These are phyloP conservation scores for Tetrapyrgos nigripes DNA, from an alignment of 1,284 basidiomycete species.

Conservation along the genomic window DNA sequence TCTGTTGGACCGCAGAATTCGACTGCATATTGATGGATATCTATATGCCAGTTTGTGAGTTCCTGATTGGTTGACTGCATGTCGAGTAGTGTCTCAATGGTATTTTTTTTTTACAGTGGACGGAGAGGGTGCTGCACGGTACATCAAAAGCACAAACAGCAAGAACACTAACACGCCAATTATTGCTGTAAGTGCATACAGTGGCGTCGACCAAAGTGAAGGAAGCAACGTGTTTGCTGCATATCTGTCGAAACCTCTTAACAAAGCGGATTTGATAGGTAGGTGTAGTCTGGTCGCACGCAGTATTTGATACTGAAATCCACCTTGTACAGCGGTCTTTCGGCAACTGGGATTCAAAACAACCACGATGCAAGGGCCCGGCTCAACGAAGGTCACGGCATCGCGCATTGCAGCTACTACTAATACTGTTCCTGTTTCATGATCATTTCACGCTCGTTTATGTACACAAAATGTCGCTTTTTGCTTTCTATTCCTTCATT, in stretches of 20 bases:
- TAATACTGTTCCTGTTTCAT: slow-evolving; percentile 33
- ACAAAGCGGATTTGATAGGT: slow-evolving; percentile 82
- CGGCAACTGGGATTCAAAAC: slow-evolving; percentile 90
- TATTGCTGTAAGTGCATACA: slow-evolving; percentile 89
- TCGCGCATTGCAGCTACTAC: slow-evolving; percentile 35
- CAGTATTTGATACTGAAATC: slow-evolving; percentile 3
- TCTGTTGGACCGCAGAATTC: slow-evolving; percentile 62
- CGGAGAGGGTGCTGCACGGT: slow-evolving; percentile 90
- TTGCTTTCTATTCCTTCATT: slow-evolving; percentile 32
- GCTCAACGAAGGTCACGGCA: slow-evolving; percentile 55
- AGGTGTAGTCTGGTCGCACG: slow-evolving; percentile 17
- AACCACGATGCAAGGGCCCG: slow-evolving; percentile 67
- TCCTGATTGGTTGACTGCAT: neutral
- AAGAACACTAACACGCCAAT: slow-evolving; percentile 91
- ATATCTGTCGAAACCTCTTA: slow-evolving; percentile 86
- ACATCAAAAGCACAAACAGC: slow-evolving; percentile 95
- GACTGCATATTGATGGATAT: slow-evolving; percentile 91
- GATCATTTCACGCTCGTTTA: slow-evolving; percentile 21
- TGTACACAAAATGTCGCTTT: slow-evolving; percentile 18
- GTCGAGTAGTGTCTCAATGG: slow-evolving; percentile 20
- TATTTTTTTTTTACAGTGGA: slow-evolving; percentile 60
- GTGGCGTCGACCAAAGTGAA: slow-evolving; percentile 67
- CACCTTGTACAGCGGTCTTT: slow-evolving; percentile 58
- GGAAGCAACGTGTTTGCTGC: slow-evolving; percentile 85
- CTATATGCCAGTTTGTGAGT: slow-evolving; percentile 88